These are phyloP conservation scores for Endotrypanum monterogeii DNA, from an alignment of 208 protist genomes.

Conservation along the genomic window DNA sequence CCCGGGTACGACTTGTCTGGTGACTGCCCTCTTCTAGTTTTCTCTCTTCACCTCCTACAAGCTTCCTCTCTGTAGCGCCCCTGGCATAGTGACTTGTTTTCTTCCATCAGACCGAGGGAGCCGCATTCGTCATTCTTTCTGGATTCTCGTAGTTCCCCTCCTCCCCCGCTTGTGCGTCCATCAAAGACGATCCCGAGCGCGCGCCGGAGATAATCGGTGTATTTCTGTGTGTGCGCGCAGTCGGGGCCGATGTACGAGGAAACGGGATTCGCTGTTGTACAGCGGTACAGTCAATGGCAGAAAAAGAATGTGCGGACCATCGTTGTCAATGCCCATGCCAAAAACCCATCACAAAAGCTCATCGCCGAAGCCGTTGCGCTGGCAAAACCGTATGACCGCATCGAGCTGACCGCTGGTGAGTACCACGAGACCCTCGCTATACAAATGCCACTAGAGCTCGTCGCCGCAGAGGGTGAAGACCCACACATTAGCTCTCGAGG, in stretches of 20 bases:
- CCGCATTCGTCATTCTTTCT: too few species aligned
- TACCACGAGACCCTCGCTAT: conserved; percentile 78
- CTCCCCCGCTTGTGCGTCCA: neutral
- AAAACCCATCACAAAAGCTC: conserved; percentile 47
- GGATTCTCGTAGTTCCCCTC: neutral
- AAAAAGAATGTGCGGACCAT: conserved; percentile 88
- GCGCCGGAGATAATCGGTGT: neutral
- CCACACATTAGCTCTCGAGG: conserved; percentile 64
- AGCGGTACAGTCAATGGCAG: conserved; percentile 84
- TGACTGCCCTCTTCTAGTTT: too few species aligned
- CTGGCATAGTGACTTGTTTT: too few species aligned
- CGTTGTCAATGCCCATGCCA: conserved; percentile 76
- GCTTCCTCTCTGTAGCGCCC: too few species aligned
- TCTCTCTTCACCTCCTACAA: neutral
- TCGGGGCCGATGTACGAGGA: conserved; percentile 15
- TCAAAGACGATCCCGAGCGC: neutral
- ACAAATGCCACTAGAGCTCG: conserved; percentile 76
- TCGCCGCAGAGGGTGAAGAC: conserved; percentile 86
- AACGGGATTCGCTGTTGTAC: conserved; percentile 54
- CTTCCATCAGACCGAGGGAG: too few species aligned
- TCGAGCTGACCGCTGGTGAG: conserved; percentile 84
- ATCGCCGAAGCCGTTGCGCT: conserved; percentile 65
- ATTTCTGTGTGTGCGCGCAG: neutral
- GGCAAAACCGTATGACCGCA: conserved; percentile 85
- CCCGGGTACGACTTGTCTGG: too few species aligned